Evolutionary conservation across 176 grass and related monocot genomes (phyloP), one percentile per base, ranked within the genome.

Genomic region (Thinopyrum elongatum): DNA sequence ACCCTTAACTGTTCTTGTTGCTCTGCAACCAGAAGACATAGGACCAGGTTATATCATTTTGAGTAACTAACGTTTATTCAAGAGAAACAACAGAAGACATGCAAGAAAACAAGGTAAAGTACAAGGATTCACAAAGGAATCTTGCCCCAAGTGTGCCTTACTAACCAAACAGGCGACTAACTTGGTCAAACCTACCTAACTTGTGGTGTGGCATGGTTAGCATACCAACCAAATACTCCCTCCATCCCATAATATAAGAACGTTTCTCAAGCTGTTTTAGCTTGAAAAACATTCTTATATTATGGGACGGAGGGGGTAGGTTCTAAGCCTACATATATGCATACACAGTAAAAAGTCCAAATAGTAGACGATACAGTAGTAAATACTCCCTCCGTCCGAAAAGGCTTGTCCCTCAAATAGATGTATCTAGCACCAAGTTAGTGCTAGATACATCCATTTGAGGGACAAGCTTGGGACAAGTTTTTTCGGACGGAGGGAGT

Each of bases 1-100:
- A 86, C 34, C 57, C 74, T 92, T 83, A 99, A 73, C 65, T 88
- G 92, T 57, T 92, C 88, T 86, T 93, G 84, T 88, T 99, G 90
- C 76, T 94, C 97, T 99, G 68, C 46, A 73, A 84, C 38, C 74
- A 75, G 21, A 87, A 82, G 23, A 74, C 13, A 73, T 46, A 83
- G 38, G 42, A 22, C 39, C 47, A 82, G 26, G 65, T 41, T 64
- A 70, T 70, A 65, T 68, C 55, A 75, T 26, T 26, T 68, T 53
- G 6, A 74, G 66, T 81, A 83, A 78, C 27, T 80, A 83, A 75
- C 7, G 29, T 33, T 33, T 35, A 76, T 85, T 22, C n/a, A 86
- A 72, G 30, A 83, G 76, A 84, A 82, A 51, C 44, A 63, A 13
- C 7, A 15, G n/a, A 83, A 67, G 17, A 33, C 25, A 62, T 14